These are phyloP conservation scores for Nemania sp. DNA, from an alignment of 2,329 filamentous ascomycete species.

Conservation along the genomic window DNA sequence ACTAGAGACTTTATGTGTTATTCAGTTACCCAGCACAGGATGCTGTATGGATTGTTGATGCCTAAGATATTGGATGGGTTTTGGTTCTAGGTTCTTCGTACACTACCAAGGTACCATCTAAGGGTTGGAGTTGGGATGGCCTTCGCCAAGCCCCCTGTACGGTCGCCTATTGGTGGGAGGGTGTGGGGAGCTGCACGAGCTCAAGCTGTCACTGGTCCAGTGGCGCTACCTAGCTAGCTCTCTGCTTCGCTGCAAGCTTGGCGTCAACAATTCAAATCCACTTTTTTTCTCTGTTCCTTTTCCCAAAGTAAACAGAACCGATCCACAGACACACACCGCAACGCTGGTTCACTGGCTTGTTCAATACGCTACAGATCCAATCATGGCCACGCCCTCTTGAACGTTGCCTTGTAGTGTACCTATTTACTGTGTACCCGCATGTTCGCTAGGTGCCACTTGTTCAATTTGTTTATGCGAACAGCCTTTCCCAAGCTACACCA, in stretches of 20 bases:
- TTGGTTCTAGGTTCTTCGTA: neutral
- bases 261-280: conserved; percentile 25
- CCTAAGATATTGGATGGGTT: conserved; percentile 6
- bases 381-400: conserved; percentile 1
- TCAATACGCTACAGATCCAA: neutral
- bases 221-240: conserved; percentile 9
- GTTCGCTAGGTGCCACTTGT: neutral
- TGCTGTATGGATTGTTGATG: neutral
- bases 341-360: conserved; percentile 1
- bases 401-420: no score
- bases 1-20: neutral
- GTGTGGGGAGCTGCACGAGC: conserved; percentile 14
- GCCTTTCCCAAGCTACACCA: neutral
- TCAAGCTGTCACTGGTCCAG: conserved; percentile 23
- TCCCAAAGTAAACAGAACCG: conserved; percentile 23
- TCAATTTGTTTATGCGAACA: neutral
- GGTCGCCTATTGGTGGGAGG: conserved; percentile 5
- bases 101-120: no score
- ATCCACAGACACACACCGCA: conserved; percentile 20
- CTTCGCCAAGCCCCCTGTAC: neutral
- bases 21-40: neutral
- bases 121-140: neutral
- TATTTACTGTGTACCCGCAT: no score
- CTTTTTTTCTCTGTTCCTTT: conserved; percentile 15
- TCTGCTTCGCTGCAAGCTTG: conserved; percentile 12